Evolutionary conservation across 2,329 filamentous ascomycete genomes (phyloP).

Genomic region (Gnomoniopsis smithogilvyi): DNA sequence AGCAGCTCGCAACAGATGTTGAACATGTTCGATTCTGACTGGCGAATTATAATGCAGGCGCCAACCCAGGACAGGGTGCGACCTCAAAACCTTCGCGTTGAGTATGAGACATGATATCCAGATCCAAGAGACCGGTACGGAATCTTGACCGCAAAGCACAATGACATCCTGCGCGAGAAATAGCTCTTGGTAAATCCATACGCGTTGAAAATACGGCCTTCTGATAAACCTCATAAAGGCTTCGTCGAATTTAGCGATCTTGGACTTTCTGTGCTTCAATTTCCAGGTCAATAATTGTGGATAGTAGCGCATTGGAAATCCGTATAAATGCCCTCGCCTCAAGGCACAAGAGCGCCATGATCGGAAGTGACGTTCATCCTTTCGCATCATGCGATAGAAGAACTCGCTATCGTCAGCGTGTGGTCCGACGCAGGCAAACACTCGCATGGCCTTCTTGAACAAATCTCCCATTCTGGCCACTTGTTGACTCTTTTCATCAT

Average conservation of each 20-base stretch:
- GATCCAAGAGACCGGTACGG: neutral
- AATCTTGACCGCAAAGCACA: neutral
- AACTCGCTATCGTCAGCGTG: constrained; percentile 7
- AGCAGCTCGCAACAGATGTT: neutral
- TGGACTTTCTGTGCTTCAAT: neutral
- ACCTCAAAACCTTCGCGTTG: neutral
- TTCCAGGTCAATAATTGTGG: too few relatives aligned
- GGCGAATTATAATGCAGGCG: too few relatives aligned
- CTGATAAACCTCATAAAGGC: neutral
- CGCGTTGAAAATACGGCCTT: constrained; percentile 1
- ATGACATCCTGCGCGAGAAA: neutral
- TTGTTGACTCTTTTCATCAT: neutral
- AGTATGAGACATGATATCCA: neutral
- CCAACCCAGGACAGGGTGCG: too few relatives aligned
- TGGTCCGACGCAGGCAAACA: constrained; percentile 6
- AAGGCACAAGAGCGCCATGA: too few relatives aligned
- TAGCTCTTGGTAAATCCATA: constrained; percentile 10
- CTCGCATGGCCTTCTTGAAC: neutral
- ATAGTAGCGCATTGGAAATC: neutral
- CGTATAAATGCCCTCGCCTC: neutral
- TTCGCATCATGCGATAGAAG: neutral
- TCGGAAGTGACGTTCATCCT: neutral
- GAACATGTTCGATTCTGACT: too few relatives aligned
- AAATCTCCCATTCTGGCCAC: constrained; percentile 3
- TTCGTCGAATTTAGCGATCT: neutral